These are phyloP conservation scores for Alternaria sp. DNA, from an alignment of 2,329 filamentous ascomycete genomes.

Conservation along the genomic window DNA sequence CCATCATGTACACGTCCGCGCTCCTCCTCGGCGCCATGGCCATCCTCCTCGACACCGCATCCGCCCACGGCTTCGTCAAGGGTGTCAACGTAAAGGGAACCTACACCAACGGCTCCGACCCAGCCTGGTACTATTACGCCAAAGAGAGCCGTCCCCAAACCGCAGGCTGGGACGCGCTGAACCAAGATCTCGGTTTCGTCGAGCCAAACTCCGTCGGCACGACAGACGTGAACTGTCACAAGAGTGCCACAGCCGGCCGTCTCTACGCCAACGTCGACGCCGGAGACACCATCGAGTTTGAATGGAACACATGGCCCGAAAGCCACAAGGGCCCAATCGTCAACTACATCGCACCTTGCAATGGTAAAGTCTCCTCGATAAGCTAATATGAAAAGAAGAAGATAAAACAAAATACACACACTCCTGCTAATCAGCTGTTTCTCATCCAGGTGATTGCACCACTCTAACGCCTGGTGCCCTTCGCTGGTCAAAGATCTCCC, in stretches of 20 bases:
- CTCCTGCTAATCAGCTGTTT: neutral
- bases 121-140: conserved; percentile 45
- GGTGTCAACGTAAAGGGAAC: conserved; percentile 35
- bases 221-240: conserved; percentile 52
- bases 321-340: conserved; percentile 52
- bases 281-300: conserved; percentile 45
- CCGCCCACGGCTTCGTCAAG: conserved; percentile 46
- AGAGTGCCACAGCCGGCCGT: conserved; percentile 47
- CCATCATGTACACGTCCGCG: conserved; percentile 31
- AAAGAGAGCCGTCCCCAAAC: conserved; percentile 37
- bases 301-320: conserved; percentile 51
- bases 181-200: conserved; percentile 52
- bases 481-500: conserved; percentile 49
- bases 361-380: conserved; percentile 28
- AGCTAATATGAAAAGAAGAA: neutral
- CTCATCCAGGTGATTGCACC: conserved; percentile 42
- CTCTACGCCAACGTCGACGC: conserved; percentile 48
- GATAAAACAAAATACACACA: no score
- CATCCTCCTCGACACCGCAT: conserved; percentile 32
- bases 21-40: conserved; percentile 32
- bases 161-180: conserved; percentile 48
- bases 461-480: conserved; percentile 36
- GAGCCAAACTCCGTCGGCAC: conserved; percentile 38
- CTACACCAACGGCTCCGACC: conserved; percentile 44
- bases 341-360: conserved; percentile 52